These are phyloP conservation scores for Xylariaceae sp. DNA, from an alignment of 2,329 filamentous ascomycete genomes.

Conservation along the genomic window DNA sequence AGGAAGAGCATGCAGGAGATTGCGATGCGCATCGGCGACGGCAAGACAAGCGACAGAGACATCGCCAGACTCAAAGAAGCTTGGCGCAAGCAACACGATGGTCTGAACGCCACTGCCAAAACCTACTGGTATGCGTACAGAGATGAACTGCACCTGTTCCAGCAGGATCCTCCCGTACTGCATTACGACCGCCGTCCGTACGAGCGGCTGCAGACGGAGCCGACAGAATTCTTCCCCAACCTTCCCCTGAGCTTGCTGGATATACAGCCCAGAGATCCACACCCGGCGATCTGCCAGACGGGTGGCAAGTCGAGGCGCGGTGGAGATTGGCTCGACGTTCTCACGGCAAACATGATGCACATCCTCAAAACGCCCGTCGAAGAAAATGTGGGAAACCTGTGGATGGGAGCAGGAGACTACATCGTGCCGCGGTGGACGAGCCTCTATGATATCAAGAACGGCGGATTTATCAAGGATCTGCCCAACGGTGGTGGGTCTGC, in stretches of 20 bases:
- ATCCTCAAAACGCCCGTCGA: constrained; percentile 34
- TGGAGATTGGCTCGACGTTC: constrained; percentile 51
- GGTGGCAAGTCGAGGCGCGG: constrained; percentile 38
- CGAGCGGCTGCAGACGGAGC: constrained; percentile 60
- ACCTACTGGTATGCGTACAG: constrained; percentile 38
- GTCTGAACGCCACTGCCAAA: constrained; percentile 6
- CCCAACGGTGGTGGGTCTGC: constrained; percentile 41
- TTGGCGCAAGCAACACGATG: constrained; percentile 34
- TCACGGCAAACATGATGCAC: constrained; percentile 41
- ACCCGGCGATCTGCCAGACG: constrained; percentile 44
- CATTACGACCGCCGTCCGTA: constrained; percentile 66
- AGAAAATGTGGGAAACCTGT: constrained; percentile 48
- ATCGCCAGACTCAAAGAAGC: constrained; percentile 29
- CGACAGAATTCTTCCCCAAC: constrained; percentile 65
- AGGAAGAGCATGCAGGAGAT: constrained; percentile 4
- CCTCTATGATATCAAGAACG: constrained; percentile 42
- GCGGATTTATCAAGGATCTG: constrained; percentile 39
- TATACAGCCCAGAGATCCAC: constrained; percentile 56
- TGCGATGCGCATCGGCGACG: constrained; percentile 9
- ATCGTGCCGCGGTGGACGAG: constrained; percentile 47
- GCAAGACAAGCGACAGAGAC: constrained; percentile 15
- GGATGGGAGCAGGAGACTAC: constrained; percentile 56
- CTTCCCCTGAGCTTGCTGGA: constrained; percentile 58
- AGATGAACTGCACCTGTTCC: constrained; percentile 53
- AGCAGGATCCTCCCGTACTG: constrained; percentile 49